Evolutionary conservation across 2,329 filamentous ascomycete species (phyloP).

Genomic region (Endothia cerciana): DNA sequence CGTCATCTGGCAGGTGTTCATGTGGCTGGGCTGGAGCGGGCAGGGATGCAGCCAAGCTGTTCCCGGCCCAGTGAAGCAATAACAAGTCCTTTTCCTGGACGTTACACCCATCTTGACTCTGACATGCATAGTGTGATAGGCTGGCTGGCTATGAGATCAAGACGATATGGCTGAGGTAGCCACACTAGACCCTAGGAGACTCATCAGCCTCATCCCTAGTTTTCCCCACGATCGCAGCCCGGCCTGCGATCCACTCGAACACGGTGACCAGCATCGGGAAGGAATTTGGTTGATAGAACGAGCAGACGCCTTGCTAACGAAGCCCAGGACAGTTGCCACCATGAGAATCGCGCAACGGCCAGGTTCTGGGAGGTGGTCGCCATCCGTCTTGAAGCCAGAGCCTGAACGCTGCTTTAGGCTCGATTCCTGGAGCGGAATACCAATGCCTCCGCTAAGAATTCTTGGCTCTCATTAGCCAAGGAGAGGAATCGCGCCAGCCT

Average conservation of each 20-base stretch:
- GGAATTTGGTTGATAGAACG: no score
- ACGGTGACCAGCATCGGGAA: neutral
- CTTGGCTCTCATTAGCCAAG: neutral
- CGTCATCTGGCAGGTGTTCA: constrained; percentile 11
- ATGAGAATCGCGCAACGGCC: neutral
- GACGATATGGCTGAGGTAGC: neutral
- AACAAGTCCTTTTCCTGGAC: neutral
- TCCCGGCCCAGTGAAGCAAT: neutral
- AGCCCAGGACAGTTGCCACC: neutral
- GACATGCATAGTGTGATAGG: neutral
- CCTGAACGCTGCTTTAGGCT: neutral
- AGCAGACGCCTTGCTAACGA: no score
- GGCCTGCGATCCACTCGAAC: neutral
- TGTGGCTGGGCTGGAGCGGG: constrained; percentile 11
- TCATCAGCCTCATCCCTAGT: neutral
- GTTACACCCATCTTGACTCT: neutral
- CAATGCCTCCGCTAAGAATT: neutral
- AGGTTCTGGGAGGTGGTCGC: neutral
- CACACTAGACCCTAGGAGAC: neutral
- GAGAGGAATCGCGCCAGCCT: neutral
- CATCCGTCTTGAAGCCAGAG: neutral
- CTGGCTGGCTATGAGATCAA: neutral
- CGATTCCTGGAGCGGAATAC: neutral
- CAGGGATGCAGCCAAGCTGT: constrained; percentile 2
- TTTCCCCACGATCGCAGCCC: neutral